These are phyloP conservation scores for Alternaria infectoria DNA, from an alignment of 2,329 filamentous ascomycete genomes.

Conservation along the genomic window DNA sequence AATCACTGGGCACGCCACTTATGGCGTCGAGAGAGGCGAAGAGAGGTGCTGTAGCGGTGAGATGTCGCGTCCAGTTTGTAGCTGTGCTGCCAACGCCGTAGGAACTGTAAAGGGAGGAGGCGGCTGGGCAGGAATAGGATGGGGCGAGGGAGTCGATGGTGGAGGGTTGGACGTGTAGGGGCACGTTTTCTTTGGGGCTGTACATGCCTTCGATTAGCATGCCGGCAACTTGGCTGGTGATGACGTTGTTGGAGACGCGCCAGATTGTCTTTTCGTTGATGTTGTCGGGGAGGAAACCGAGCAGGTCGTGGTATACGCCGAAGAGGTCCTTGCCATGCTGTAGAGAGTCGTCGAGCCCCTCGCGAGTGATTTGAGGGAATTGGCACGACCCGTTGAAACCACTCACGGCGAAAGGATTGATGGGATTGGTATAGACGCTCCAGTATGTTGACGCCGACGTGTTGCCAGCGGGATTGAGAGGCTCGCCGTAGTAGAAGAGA, in stretches of 20 bases:
- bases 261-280: constrained; percentile 60
- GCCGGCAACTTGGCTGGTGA: constrained; percentile 80
- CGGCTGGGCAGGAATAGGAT: constrained; percentile 68
- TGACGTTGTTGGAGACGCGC: constrained; percentile 80
- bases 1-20: constrained; percentile 65
- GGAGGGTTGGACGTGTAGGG: constrained; percentile 56
- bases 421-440: constrained; percentile 64
- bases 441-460: constrained; percentile 67
- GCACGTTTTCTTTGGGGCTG: constrained; percentile 8
- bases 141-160: constrained; percentile 77
- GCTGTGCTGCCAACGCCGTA: constrained; percentile 54
- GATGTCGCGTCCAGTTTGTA: constrained; percentile 67
- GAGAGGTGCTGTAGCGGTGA: constrained; percentile 62
- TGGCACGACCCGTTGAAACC: constrained; percentile 78
- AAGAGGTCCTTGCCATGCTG: constrained; percentile 79
- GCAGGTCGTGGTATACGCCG: constrained; percentile 73
- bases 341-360: constrained; percentile 75
- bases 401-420: constrained; percentile 70
- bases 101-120: constrained; percentile 52
- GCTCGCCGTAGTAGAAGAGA: constrained; percentile 72
- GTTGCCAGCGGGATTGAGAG: constrained; percentile 56
- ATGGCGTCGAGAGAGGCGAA: constrained; percentile 69
- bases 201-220: constrained; percentile 75
- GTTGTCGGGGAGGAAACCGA: constrained; percentile 68
- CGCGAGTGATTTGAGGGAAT: constrained; percentile 79